Evolutionary conservation across 2,329 filamentous ascomycete species (phyloP).

Genomic region (Stagonosporopsis tanaceti): DNA sequence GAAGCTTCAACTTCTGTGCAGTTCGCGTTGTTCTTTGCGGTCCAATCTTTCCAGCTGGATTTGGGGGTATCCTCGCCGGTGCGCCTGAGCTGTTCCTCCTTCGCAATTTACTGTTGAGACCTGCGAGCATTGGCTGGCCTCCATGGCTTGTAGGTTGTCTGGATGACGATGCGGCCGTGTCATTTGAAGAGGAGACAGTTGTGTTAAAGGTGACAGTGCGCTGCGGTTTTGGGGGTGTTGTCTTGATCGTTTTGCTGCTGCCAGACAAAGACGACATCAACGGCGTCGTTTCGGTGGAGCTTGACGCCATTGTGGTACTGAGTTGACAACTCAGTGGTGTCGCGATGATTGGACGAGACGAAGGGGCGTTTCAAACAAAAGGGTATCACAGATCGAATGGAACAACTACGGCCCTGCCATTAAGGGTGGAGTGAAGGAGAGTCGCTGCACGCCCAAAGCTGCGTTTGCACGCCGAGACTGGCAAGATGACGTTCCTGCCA

Average conservation of each 20-base stretch:
- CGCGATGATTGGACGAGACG: neutral
- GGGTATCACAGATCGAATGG: slow-evolving; percentile 5
- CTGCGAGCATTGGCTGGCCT: slow-evolving; percentile 65
- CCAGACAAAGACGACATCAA: slow-evolving; percentile 48
- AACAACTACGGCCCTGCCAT: slow-evolving; percentile 23
- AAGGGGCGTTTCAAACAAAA: slow-evolving; percentile 1
- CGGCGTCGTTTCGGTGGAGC: slow-evolving; percentile 49
- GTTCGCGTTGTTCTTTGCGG: slow-evolving; percentile 95
- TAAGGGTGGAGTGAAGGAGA: slow-evolving; percentile 14
- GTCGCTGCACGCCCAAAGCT: slow-evolving; percentile 5
- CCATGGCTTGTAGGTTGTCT: slow-evolving; percentile 48
- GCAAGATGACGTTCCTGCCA: slow-evolving; percentile 23
- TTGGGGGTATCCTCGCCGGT: slow-evolving; percentile 55
- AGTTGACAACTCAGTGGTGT: neutral
- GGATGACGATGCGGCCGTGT: slow-evolving; percentile 40
- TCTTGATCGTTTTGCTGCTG: slow-evolving; percentile 22
- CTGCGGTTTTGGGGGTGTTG: slow-evolving; percentile 50
- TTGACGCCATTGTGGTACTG: slow-evolving; percentile 41
- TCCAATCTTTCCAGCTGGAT: slow-evolving; percentile 76
- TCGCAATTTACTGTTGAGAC: slow-evolving; percentile 86
- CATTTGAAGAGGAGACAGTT: slow-evolving; percentile 57
- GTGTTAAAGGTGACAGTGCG: slow-evolving; percentile 82
- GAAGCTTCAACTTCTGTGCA: slow-evolving; percentile 94
- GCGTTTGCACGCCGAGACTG: slow-evolving; percentile 20
- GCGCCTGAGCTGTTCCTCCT: slow-evolving; percentile 84